phyloP scores from a whole-genome alignment of 2,329 filamentous ascomycete species.

The Hypoxylon rubiginosum region DNA sequence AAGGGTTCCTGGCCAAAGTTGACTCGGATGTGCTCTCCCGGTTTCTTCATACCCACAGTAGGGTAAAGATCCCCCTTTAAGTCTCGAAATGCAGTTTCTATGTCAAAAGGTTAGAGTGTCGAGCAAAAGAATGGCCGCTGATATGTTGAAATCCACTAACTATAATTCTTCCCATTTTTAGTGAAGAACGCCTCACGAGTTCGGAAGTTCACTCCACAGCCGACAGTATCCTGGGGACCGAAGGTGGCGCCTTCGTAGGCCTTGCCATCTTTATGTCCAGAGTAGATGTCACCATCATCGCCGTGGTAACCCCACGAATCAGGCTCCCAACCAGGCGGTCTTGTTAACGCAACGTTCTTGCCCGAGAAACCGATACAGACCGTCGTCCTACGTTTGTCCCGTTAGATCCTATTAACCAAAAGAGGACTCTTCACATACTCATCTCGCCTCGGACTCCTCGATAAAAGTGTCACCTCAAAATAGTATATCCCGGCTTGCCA shows the following conservation, averaged over 20 bases:
- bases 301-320: slow-evolving; percentile 79
- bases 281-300: slow-evolving; percentile 74
- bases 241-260: slow-evolving; percentile 68
- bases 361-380: slow-evolving; percentile 74
- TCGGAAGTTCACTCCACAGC: slow-evolving; percentile 76
- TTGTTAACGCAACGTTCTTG: slow-evolving; percentile 65
- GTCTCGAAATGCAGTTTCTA: slow-evolving; percentile 79
- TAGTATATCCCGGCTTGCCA: slow-evolving; percentile 94
- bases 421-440: slow-evolving; percentile 61
- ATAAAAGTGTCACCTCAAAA: slow-evolving; percentile 76
- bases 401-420: slow-evolving; percentile 32
- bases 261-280: slow-evolving; percentile 68
- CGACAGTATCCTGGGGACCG: slow-evolving; percentile 69
- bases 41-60: slow-evolving; percentile 73
- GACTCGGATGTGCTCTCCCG: slow-evolving; percentile 71
- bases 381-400: slow-evolving; percentile 60
- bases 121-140: too few species aligned
- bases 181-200: slow-evolving; percentile 77
- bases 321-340: slow-evolving; percentile 75
- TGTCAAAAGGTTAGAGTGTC: slow-evolving; percentile 5
- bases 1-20: slow-evolving; percentile 84
- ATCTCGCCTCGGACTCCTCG: slow-evolving; percentile 61
- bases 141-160: slow-evolving; percentile 53
- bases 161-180: slow-evolving; percentile 71
- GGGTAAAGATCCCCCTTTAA: slow-evolving; percentile 76